Percentiles rank a stretch among this genome's conserved stretches.
These are phyloP conservation scores for Plasmodium malariae DNA, from an alignment of 169 alveolate genomes.

Conservation along the genomic window DNA sequence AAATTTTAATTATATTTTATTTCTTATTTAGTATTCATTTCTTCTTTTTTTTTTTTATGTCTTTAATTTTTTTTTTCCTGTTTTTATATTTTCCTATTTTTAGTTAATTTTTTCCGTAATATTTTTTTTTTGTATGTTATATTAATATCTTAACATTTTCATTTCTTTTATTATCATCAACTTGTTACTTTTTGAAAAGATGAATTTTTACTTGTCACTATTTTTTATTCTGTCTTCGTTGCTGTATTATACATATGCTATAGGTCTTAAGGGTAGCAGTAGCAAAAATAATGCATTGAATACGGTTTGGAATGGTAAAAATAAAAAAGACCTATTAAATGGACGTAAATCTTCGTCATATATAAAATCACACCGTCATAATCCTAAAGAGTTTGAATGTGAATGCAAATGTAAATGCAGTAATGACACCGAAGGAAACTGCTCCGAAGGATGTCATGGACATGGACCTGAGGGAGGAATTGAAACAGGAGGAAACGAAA, in stretches of 20 bases:
- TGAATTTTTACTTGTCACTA: conserved; percentile 48
- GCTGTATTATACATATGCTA: conserved; percentile 11
- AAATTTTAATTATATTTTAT: not conserved
- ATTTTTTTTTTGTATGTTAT: not conserved
- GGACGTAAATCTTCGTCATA: conserved; percentile 1
- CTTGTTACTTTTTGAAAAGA: not conserved
- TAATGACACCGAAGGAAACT: conserved; percentile 8
- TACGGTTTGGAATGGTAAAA: conserved; percentile 4
- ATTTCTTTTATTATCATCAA: not conserved
- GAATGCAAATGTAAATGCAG: conserved; percentile 9
- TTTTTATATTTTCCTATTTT: conserved; percentile 10
- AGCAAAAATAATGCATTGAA: conserved; percentile 5
- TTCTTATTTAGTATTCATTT: no score
- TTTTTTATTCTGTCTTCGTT: conserved; percentile 24
- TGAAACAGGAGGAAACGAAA: conserved; percentile 10
- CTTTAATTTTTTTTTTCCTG: conserved; percentile 13
- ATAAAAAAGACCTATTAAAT: not conserved
- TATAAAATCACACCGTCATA: not conserved
- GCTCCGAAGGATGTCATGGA: not conserved
- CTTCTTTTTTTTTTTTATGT: conserved; percentile 9
- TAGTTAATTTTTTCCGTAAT: not conserved
- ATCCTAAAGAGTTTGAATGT: conserved; percentile 20
- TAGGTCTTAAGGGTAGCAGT: conserved; percentile 51
- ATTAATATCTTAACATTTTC: not conserved
- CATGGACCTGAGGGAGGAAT: conserved; percentile 7